Conservation (phyloP, 192 early-diverging fungal species). For the Entophlyctis luteolus region DNA sequence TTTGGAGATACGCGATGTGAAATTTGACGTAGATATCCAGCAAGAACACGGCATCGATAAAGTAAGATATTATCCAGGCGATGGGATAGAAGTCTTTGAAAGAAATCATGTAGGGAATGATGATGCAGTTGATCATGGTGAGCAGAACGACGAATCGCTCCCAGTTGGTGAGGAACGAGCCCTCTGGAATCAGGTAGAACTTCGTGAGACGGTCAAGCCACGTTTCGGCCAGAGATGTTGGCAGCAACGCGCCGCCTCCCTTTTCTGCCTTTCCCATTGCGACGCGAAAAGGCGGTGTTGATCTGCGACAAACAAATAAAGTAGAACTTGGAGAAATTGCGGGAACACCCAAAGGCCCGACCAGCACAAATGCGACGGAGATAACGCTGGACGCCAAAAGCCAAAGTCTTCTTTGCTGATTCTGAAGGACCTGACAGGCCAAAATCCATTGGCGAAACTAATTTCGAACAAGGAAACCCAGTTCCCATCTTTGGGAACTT, state of each 20-base stretch:
- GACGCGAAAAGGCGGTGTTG: too few species aligned
- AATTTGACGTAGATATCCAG: slow-evolving; percentile 51
- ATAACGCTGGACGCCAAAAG: too few species aligned
- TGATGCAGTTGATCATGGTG: slow-evolving; percentile 38
- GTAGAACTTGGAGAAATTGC: too few species aligned
- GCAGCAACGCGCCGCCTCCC: slow-evolving; percentile 30
- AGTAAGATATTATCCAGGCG: slow-evolving; percentile 37
- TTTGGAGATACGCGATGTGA: slow-evolving; percentile 49
- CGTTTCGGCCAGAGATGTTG: slow-evolving; percentile 28
- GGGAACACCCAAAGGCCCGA: too few species aligned
- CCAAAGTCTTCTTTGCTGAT: too few species aligned
- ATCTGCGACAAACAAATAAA: too few species aligned
- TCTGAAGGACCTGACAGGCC: too few species aligned
- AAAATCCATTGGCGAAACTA: too few species aligned
- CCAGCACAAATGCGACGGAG: too few species aligned
- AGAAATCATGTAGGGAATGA: slow-evolving; percentile 47
- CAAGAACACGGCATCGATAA: slow-evolving; percentile 42
- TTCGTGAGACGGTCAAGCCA: slow-evolving; percentile 40
- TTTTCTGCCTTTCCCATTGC: slow-evolving; percentile 24
- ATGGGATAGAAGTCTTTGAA: slow-evolving; percentile 39
- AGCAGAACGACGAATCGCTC: slow-evolving; percentile 40
- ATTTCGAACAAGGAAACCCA: too few species aligned
- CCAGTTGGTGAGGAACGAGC: slow-evolving; percentile 36
- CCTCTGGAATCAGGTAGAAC: slow-evolving; percentile 51
- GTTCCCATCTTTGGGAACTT: too few species aligned